phyloP scores from a whole-genome alignment of 345 rosid species.

The Excoecaria cochinchinensis region DNA sequence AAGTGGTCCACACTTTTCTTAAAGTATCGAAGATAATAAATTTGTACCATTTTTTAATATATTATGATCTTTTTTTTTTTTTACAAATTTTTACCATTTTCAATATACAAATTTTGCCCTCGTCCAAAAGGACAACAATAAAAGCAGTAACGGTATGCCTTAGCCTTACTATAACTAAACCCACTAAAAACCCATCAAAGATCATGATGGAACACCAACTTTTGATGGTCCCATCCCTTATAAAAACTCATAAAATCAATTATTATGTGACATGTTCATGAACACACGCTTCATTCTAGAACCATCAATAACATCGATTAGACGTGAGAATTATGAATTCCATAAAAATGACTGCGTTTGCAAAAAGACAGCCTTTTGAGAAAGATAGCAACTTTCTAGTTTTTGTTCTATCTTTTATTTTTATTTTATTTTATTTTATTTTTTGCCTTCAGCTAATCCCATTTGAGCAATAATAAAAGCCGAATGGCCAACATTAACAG shows the following conservation, averaged over 20 bases:
- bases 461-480: neutral
- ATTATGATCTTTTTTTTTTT: too few relatives aligned
- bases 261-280: too few relatives aligned
- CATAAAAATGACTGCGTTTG: slow-evolving; percentile 8
- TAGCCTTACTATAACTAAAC: neutral
- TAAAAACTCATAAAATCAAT: neutral
- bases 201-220: neutral
- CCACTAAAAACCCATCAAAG: slow-evolving; percentile 8
- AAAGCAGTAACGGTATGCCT: neutral
- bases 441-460: neutral
- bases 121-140: neutral
- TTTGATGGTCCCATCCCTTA: slow-evolving; percentile 2
- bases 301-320: neutral
- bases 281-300: neutral
- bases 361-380: neutral
- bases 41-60: too few relatives aligned
- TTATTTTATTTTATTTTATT: too few relatives aligned
- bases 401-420: neutral
- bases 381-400: neutral
- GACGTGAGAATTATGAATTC: slow-evolving; percentile 2
- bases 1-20: too few relatives aligned
- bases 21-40: too few relatives aligned
- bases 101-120: too few relatives aligned
- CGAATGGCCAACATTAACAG: slow-evolving; percentile 39
- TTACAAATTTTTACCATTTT: too few relatives aligned